Evolutionary conservation across 2,329 filamentous ascomycete genomes (phyloP).

Genomic region (Alternaria sp.): DNA sequence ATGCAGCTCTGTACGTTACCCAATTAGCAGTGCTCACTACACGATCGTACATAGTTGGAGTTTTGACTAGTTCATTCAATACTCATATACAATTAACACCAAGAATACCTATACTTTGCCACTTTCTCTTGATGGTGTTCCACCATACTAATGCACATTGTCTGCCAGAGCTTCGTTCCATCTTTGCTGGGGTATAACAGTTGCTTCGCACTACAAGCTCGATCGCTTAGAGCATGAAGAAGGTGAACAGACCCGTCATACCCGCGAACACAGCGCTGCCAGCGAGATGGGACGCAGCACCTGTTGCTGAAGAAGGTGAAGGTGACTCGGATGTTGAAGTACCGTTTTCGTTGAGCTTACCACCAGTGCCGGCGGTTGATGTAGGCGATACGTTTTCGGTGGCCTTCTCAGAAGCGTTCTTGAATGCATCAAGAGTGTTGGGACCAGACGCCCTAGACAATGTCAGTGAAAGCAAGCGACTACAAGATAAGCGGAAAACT

Average conservation of each 20-base stretch:
- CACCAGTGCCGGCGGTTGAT: constrained; percentile 31
- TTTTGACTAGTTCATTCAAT: constrained; percentile 11
- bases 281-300: constrained; percentile 36
- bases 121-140: not conserved
- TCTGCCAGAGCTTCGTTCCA: not conserved
- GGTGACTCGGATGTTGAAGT: constrained; percentile 17
- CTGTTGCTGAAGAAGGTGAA: constrained; percentile 20
- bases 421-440: constrained; percentile 34
- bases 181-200: constrained; percentile 20
- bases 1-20: not conserved
- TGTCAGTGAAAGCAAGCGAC: constrained; percentile 15
- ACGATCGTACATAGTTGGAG: not conserved
- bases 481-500: constrained; percentile 11
- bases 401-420: constrained; percentile 28
- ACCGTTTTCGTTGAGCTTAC: constrained; percentile 31
- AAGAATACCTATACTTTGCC: not conserved
- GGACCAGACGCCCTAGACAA: constrained; percentile 21
- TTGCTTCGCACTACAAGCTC: constrained; percentile 1
- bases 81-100: constrained; percentile 10
- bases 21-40: not conserved
- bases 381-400: constrained; percentile 31
- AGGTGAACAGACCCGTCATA: constrained; percentile 37
- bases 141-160: constrained; percentile 1
- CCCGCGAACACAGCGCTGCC: constrained; percentile 34
- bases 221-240: constrained; percentile 36